Base-by-base conservation (phyloP, 805 yeast genomes). In the Candida nemodendra region DNA sequence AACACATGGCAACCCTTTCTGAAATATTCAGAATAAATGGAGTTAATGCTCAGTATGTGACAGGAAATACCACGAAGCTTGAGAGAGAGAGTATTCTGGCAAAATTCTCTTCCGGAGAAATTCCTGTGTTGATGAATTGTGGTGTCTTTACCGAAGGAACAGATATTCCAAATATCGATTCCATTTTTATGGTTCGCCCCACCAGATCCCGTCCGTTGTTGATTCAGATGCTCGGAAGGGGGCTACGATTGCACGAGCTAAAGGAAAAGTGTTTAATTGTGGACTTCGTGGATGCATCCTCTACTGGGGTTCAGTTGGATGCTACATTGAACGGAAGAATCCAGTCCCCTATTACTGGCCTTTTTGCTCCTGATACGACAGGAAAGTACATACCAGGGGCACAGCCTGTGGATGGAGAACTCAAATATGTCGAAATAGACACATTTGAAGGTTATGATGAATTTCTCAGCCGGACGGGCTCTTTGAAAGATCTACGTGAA, bases 121-220 rank as follows among this genome's bases (percentile, higher is more conserved):
- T 86, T 14, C 77, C 81, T 4, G 95, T 91, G 0, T 61, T 90
- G 21, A 73, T 93, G 64, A 91, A 91, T 54, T 93, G 95, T 57
- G 87, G 84, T 13, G 86, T 90, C 5, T 82, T 91, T 50, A 90
- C 96, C 0, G 98, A 90, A 58, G 98, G 98, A 0, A 88, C 97
- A 0, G 97, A 90, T 62, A 80, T 91, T 14, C 97, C 97, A 3
- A 80, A 80, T 44, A 83, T 89, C 39, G 97, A 90, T 54, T 80
- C 88, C 21, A 65, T 90, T 9, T 67, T 90, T 19, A 59, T 90
- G 22, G 84, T 86, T 3, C 65, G 96, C 23, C 96, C 96, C 2
- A 85, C 96, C 0, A 72, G 71, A 41, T 89, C 96, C 1, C 64
- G 78, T 22, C 77, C 84, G 0, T 62, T 90, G 29, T 61, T 87